Base-by-base conservation (phyloP, 345 rosid species). In the Rhodamnia rubescens region DNA sequence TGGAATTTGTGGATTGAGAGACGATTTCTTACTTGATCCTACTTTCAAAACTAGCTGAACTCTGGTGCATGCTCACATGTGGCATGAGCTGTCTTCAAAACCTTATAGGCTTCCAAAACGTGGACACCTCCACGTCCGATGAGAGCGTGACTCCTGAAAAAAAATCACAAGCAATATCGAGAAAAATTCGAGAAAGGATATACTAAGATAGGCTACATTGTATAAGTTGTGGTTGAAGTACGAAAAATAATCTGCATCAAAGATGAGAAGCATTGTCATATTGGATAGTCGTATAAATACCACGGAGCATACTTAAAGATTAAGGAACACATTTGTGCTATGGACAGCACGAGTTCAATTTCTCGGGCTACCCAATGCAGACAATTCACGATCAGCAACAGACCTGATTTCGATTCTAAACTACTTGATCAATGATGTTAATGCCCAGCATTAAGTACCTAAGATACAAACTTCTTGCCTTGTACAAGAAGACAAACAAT, bases 301-400 rank as follows among this genome's bases (percentile, higher is more conserved):
- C 40, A 36, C 40, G 40, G 40, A 36, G 40, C 40, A 0, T 29
- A 8, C 5, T 29, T 29, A 15, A 29, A 0, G 75, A 64, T 64
- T 64, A 8, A 64, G 11, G 44, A 29, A 15, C 22, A 29, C 4
- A 4, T 15, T 64, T 64, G 0, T 64, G 20, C 0, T 61, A 7
- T 61, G 22, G 0, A 1, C 3, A 7, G 15, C 0, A 3, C 0
- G 1, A 61, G 42, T 61, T 61, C 5, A 61, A 61, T 61, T 61
- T 61, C 42, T 29, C 42, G 0, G 29, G 0, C 11, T 27, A 27
- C 42, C 0, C 29, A 32, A 8, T 64, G 42, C 11, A 1, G 42
- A 16, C 75, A 29, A 64, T 64, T 64, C 0, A 36, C 8, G 42
- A 3, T 0, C 3, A 5, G 44, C 42, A 29, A 27, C 42, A 0